phyloP scores from a whole-genome alignment of 1,284 basidiomycete genomes.

The Retiboletus flavoniger region DNA sequence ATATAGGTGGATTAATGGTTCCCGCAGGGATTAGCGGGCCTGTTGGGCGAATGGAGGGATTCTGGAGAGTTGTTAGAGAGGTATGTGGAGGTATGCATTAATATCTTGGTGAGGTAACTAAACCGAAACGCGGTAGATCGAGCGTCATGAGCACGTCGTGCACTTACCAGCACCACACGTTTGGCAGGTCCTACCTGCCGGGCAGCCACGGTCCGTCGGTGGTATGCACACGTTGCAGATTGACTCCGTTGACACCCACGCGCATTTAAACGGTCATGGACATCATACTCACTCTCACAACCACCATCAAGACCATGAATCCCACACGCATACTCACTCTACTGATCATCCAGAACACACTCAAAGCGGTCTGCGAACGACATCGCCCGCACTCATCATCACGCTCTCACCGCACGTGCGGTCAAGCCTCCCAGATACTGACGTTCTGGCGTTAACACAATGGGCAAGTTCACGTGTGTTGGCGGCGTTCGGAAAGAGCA shows the following conservation, averaged over 20 bases:
- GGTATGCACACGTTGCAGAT: background rate
- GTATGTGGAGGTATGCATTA: slow-evolving; percentile 35
- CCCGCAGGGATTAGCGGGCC: slow-evolving; percentile 7
- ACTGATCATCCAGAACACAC: background rate
- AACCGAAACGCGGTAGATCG: slow-evolving; percentile 49
- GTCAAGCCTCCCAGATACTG: slow-evolving; percentile 66
- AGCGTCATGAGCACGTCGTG: slow-evolving; percentile 73
- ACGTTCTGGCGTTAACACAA: slow-evolving; percentile 67
- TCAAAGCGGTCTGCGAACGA: background rate
- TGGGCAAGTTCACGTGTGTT: slow-evolving; percentile 71
- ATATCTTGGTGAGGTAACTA: background rate
- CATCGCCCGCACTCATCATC: slow-evolving; percentile 62
- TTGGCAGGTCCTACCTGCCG: slow-evolving; percentile 73
- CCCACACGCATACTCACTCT: background rate
- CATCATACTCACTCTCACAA: slow-evolving; percentile 9
- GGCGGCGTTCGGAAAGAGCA: slow-evolving; percentile 38
- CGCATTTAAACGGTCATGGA: slow-evolving; percentile 11
- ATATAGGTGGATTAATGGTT: slow-evolving; percentile 12
- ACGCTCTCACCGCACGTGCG: slow-evolving; percentile 79
- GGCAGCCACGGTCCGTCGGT: slow-evolving; percentile 20
- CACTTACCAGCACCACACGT: slow-evolving; percentile 81
- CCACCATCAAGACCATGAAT: slow-evolving; percentile 1
- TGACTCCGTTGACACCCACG: background rate
- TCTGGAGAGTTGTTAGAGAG: slow-evolving; percentile 78
- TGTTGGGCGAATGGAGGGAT: slow-evolving; percentile 58